Base-by-base conservation (phyloP, 2,329 filamentous ascomycete genomes). In the Didymella keratinophila region DNA sequence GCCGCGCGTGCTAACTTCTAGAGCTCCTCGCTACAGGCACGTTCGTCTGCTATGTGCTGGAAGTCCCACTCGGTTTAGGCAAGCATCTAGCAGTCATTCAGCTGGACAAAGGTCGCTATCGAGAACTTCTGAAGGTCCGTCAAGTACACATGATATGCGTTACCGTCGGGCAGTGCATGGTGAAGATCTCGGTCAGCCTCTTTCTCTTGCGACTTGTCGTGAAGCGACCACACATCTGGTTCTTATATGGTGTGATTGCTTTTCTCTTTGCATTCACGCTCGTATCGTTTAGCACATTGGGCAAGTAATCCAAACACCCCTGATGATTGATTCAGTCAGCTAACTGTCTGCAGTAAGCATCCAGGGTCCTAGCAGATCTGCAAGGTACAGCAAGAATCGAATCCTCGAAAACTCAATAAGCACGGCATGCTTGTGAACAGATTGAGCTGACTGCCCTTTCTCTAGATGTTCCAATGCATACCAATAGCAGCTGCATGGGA, bases 141-240 rank as follows among this genome's bases (percentile, higher is more conserved):
- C 32, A n/a, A n/a, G 16, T 36, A 36, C 32, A 36, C 32, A 36
- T 36, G 32, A 36, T 36, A n/a, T 36, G 32, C 16, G 32, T 32
- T 14, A 32, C 32, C 20, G 16, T 45, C n/a, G 30, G 43, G n/a
- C 16, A 30, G 18, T 12, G 25, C 25, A 45, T 21, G 14, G 11
- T 25, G 28, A 34, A 46, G 27, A 36, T 36, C 16, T 36, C 32
- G 32, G 18, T 18, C 27, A 16, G 10, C 28, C 14, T 30, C 25
- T 18, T 32, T 16, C 18, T 8, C 14, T 43, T 34, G 47, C 55
- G 44, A 58, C 43, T 56, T 36, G 32, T 36, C 16, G 32, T 36
- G 32, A 36, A 36, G 14, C 9, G 16, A 36, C 6, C 32, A 36
- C 32, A 36, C 16, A n/a, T 36, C 14, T 36, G 32, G 32, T 36